Conservation (phyloP, 495 filamentous ascomycete genomes). For the Collariella sp. region DNA sequence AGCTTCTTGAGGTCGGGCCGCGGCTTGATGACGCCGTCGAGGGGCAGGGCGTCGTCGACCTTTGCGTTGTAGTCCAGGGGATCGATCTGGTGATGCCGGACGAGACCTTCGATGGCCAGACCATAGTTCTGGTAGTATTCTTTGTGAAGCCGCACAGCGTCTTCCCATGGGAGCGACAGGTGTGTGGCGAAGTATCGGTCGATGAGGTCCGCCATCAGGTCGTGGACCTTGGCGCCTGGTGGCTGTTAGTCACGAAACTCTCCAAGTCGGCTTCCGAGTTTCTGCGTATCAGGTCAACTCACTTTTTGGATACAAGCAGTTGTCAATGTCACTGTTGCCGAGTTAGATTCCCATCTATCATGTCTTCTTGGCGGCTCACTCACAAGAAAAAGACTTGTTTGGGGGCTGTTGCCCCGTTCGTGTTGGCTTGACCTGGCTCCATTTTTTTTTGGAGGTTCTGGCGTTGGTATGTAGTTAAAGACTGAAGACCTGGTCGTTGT, state of each 20-base stretch:
- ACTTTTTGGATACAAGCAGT: slow-evolving; percentile 73
- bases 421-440: background rate
- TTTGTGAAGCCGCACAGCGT: slow-evolving; percentile 72
- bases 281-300: too few species aligned
- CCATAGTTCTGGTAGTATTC: slow-evolving; percentile 95
- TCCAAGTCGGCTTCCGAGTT: too few species aligned
- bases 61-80: slow-evolving; percentile 87
- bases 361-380: slow-evolving; percentile 7
- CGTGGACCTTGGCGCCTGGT: slow-evolving; percentile 58
- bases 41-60: slow-evolving; percentile 90
- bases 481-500: background rate
- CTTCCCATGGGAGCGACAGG: slow-evolving; percentile 58
- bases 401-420: slow-evolving; percentile 12
- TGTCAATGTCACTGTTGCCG: slow-evolving; percentile 75
- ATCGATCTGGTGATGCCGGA: slow-evolving; percentile 90
- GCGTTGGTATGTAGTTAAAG: background rate
- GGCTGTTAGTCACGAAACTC: background rate
- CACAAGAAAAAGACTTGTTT: slow-evolving; percentile 43
- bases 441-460: background rate
- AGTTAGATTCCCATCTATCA: slow-evolving; percentile 3
- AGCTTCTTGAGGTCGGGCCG: slow-evolving; percentile 65
- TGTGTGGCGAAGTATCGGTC: slow-evolving; percentile 77
- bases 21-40: slow-evolving; percentile 72
- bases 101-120: slow-evolving; percentile 89
- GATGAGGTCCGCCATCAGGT: slow-evolving; percentile 65